Percentiles rank a stretch among this genome's conserved stretches.
These are phyloP conservation scores for Brassica balearica DNA, from an alignment of 441 rosid species.

Conservation along the genomic window DNA sequence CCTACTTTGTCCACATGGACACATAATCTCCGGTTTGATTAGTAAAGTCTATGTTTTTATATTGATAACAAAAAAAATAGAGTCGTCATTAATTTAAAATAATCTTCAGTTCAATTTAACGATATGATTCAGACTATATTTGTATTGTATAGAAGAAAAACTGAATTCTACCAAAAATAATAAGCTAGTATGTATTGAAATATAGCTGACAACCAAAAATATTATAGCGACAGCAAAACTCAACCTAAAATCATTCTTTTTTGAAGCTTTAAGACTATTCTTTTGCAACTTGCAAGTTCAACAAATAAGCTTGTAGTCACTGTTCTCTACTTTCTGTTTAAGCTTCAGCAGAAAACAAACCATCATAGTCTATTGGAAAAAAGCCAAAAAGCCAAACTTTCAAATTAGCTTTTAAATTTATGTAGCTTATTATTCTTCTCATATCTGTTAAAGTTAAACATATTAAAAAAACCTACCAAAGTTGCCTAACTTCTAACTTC, in stretches of 20 bases:
- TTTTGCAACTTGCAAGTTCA: no score
- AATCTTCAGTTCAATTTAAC: background rate
- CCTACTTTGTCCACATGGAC: no score
- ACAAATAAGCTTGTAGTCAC: no score
- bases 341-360: background rate
- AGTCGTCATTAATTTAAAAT: no score
- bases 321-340: no score
- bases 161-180: no score
- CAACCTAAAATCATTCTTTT: no score
- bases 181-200: background rate
- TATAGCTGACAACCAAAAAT: background rate
- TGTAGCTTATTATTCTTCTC: background rate
- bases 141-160: background rate
- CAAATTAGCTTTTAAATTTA: background rate
- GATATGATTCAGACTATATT: background rate
- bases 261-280: no score
- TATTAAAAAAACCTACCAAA: background rate
- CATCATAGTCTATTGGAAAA: background rate
- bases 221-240: background rate
- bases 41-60: no score
- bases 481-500: slow-evolving; percentile 1
- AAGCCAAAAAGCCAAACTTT: background rate
- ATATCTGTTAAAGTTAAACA: background rate
- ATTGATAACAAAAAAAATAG: no score
- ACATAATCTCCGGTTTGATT: no score